Percentiles rank a stretch among this genome's conserved stretches.
Evolutionary conservation across 148 eudicot species (phyloP).

Genomic region (Polygonum maritimum): DNA sequence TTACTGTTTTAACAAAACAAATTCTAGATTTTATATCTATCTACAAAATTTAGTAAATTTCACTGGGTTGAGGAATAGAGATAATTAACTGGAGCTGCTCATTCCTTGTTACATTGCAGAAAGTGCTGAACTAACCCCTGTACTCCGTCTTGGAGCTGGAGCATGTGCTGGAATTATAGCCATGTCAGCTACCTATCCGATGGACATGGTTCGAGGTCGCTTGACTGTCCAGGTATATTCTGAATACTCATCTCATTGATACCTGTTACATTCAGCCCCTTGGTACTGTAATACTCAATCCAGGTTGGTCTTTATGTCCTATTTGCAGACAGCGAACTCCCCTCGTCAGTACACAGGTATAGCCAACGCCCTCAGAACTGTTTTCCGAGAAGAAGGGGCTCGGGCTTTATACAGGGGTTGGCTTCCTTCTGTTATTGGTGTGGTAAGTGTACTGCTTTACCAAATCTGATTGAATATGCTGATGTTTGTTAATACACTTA

Average conservation of each 20-base stretch:
- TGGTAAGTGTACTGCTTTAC: constrained; percentile 44
- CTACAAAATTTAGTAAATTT: neutral
- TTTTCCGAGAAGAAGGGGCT: constrained; percentile 68
- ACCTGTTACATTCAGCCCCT: neutral
- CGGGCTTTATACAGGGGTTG: constrained; percentile 87
- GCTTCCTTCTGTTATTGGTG: constrained; percentile 98
- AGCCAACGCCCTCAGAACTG: constrained; percentile 67
- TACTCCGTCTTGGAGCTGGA: constrained; percentile 92
- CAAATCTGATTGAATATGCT: neutral
- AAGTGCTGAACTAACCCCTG: constrained; percentile 78
- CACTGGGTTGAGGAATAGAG: neutral
- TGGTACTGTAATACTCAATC: neutral
- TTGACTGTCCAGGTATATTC: constrained; percentile 77
- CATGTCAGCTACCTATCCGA: constrained; percentile 94
- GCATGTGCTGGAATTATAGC: constrained; percentile 95
- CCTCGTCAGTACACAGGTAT: constrained; percentile 81
- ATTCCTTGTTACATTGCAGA: constrained; percentile 30
- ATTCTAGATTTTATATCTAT: neutral
- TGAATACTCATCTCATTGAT: neutral
- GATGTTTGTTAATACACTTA: neutral
- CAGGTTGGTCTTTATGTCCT: neutral
- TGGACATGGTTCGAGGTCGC: constrained; percentile 94
- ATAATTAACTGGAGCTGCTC: neutral
- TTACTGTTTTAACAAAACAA: too few species aligned
- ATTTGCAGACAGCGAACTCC: constrained; percentile 64